These are phyloP conservation scores for Quercus alba DNA, from an alignment of 306 rosid genomes.

Conservation along the genomic window DNA sequence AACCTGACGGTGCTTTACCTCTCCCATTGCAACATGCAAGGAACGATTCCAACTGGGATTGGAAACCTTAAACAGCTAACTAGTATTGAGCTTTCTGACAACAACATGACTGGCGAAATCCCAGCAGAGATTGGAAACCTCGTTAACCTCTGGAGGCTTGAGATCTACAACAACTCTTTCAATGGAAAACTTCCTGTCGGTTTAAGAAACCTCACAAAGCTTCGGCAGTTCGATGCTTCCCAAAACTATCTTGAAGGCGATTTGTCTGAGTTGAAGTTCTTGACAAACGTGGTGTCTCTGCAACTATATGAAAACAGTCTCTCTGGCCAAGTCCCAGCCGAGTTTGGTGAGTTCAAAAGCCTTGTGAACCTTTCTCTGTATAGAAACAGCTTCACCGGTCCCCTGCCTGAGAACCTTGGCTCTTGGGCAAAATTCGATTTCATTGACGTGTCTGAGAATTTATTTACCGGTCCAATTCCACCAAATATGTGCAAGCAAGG, in stretches of 20 bases:
- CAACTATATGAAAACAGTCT: slow-evolving; percentile 55
- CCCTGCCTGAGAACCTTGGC: slow-evolving; percentile 69
- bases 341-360: slow-evolving; percentile 66
- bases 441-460: slow-evolving; percentile 82
- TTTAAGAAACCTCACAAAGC: slow-evolving; percentile 47
- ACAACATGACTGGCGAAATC: slow-evolving; percentile 54
- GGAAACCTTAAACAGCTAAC: slow-evolving; percentile 62
- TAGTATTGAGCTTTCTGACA: slow-evolving; percentile 56
- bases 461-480: slow-evolving; percentile 68
- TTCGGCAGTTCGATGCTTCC: slow-evolving; percentile 62
- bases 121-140: slow-evolving; percentile 72
- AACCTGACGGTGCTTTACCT: slow-evolving; percentile 64
- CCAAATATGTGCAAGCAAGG: slow-evolving; percentile 78
- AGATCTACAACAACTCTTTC: slow-evolving; percentile 49
- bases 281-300: slow-evolving; percentile 45
- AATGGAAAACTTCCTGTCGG: slow-evolving; percentile 65
- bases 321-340: slow-evolving; percentile 61
- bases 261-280: slow-evolving; percentile 46
- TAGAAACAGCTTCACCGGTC: slow-evolving; percentile 56
- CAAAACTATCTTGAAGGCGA: slow-evolving; percentile 55
- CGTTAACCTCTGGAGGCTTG: slow-evolving; percentile 68
- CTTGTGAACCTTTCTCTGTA: slow-evolving; percentile 60
- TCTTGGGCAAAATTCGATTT: slow-evolving; percentile 51
- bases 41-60: slow-evolving; percentile 58
- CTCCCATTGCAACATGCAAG: slow-evolving; percentile 54